Percentiles rank a stretch among this genome's conserved stretches.
Conservation (phyloP, 75 land plant species). For the Cunninghamia lanceolata region DNA sequence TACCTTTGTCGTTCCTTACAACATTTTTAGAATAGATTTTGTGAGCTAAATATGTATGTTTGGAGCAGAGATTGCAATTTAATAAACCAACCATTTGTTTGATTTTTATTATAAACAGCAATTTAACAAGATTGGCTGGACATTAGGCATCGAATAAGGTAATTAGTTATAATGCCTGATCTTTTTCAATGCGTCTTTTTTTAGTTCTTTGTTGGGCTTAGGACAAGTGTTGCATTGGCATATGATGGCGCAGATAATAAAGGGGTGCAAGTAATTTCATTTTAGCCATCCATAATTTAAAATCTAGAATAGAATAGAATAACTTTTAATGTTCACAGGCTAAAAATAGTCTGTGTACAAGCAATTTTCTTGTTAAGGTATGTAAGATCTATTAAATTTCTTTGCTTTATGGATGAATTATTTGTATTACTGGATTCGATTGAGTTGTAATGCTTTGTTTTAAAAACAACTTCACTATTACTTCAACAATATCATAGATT, state of each 20-base stretch:
- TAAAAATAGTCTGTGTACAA: too few species aligned
- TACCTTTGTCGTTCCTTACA: background rate
- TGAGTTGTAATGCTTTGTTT: background rate
- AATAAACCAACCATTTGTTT: too few species aligned
- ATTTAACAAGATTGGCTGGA: background rate
- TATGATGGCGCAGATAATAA: too few species aligned
- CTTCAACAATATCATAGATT: too few species aligned
- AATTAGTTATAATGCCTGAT: too few species aligned
- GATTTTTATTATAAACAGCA: too few species aligned
- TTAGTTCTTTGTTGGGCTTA: too few species aligned
- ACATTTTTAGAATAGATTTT: background rate
- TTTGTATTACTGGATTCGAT: background rate
- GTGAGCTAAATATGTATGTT: background rate
- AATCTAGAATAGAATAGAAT: too few species aligned
- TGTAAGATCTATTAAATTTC: background rate
- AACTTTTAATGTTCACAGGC: too few species aligned
- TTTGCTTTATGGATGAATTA: background rate
- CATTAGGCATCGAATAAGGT: too few species aligned
- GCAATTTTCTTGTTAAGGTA: background rate
- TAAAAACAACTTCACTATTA: background rate
- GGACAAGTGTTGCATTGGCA: background rate
- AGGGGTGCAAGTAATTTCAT: background rate
- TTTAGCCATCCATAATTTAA: background rate
- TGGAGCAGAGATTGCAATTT: background rate
- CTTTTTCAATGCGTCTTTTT: too few species aligned